Conservation (phyloP, 371 early-diverging fungal genomes). For the Capniomyces stellatus region DNA sequence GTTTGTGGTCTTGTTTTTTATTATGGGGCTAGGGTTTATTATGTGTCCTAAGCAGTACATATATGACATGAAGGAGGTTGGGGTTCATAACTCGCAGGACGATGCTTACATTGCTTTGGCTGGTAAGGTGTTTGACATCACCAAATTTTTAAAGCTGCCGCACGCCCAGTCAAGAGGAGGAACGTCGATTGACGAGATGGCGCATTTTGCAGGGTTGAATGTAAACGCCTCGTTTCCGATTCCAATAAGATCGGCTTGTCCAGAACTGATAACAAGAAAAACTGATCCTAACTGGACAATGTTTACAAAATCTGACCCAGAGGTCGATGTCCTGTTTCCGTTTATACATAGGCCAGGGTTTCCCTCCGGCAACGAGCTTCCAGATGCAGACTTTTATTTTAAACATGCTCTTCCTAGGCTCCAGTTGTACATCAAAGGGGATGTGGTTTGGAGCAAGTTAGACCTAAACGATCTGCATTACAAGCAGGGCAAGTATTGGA, state of each 20-base stretch:
- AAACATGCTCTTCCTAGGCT: conserved; percentile 25
- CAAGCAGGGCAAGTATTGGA: conserved; percentile 34
- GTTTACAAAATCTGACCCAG: conserved; percentile 11
- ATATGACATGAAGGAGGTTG: conserved; percentile 26
- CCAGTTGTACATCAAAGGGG: conserved; percentile 28
- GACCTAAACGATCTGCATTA: conserved; percentile 30
- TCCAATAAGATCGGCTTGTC: conserved; percentile 31
- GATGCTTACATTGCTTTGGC: conserved; percentile 39
- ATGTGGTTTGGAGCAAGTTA: conserved; percentile 33
- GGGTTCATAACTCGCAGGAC: conserved; percentile 12
- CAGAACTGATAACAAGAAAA: conserved; percentile 23
- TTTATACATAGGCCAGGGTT: conserved; percentile 10
- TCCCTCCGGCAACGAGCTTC: conserved; percentile 5
- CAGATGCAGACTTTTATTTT: conserved; percentile 23
- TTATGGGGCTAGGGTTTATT: conserved; percentile 65
- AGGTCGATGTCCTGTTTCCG: conserved; percentile 11
- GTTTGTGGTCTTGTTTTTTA: conserved; percentile 65
- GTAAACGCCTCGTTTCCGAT: conserved; percentile 37
- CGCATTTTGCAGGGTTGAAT: conserved; percentile 34
- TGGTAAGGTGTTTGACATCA: conserved; percentile 64
- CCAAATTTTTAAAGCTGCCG: conserved; percentile 37
- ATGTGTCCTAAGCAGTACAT: conserved; percentile 59
- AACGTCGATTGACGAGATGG: conserved; percentile 28
- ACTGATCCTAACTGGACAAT: conserved; percentile 18
- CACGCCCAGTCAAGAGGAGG: conserved; percentile 30